A percentile compares a stretch with the other conserved stretches of the same genome.
Evolutionary conservation across 1,284 basidiomycete species (phyloP).

Genomic region (Rhodotorula sp.): DNA sequence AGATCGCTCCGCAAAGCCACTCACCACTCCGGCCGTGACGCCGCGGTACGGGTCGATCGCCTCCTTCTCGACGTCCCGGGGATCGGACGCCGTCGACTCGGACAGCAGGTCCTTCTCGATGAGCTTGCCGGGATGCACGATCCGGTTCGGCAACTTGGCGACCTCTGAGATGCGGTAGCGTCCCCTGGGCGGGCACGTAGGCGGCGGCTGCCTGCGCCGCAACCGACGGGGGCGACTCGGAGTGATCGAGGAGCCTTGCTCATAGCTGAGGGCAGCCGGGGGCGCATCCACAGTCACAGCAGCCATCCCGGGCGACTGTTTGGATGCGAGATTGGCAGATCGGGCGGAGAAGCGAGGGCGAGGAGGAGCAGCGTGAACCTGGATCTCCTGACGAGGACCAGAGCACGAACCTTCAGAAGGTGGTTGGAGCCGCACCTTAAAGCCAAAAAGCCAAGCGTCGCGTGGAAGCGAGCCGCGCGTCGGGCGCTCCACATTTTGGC

Average conservation of each 20-base stretch:
- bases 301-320: no score
- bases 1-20: not conserved
- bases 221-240: not conserved
- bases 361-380: no score
- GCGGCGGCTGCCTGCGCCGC: not conserved
- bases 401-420: no score
- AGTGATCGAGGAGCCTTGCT: not conserved
- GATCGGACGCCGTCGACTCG: not conserved
- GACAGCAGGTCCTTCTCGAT: conserved; percentile 21
- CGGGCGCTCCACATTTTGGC: no score
- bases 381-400: no score
- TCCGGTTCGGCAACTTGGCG: conserved; percentile 16
- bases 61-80: conserved; percentile 1
- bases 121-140: conserved; percentile 22
- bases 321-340: no score
- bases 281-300: no score
- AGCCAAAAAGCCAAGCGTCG: no score
- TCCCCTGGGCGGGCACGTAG: conserved; percentile 19
- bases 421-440: no score
- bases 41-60: conserved; percentile 7
- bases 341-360: no score
- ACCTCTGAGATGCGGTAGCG: conserved; percentile 27
- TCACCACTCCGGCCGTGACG: conserved; percentile 13
- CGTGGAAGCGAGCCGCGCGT: no score
- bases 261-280: not conserved